A percentile compares a stretch with the other conserved stretches of the same genome.
Evolutionary conservation across 1,284 basidiomycete genomes (phyloP).

Genomic region (Microbotryum lychnidis-dioicae): DNA sequence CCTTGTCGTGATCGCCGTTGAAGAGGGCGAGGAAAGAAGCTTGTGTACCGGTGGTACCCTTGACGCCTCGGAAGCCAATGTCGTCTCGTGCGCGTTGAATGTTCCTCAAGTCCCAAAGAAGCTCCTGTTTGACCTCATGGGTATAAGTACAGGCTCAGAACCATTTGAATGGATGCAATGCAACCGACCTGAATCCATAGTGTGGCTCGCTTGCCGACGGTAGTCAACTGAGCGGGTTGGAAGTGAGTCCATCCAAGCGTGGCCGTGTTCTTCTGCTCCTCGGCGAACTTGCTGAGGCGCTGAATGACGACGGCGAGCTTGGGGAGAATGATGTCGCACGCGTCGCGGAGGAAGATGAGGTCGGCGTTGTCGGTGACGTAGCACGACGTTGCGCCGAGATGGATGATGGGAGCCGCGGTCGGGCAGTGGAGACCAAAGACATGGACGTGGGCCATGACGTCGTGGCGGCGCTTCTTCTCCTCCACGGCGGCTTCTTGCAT

Average conservation of each 20-base stretch:
- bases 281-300: conserved; percentile 70
- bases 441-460: conserved; percentile 99
- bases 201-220: conserved; percentile 97
- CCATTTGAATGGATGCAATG: conserved; percentile 1
- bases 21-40: conserved; percentile 92
- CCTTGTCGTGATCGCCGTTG: conserved; percentile 89
- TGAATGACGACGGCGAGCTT: conserved; percentile 86
- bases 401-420: conserved; percentile 93
- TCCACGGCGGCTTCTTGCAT: conserved; percentile 86
- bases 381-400: conserved; percentile 94
- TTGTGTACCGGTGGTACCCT: conserved; percentile 98
- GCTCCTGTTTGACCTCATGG: conserved; percentile 52
- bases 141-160: background rate
- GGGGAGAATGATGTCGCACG: conserved; percentile 71
- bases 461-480: conserved; percentile 96
- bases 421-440: conserved; percentile 88
- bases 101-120: conserved; percentile 94
- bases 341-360: conserved; percentile 88
- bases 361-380: conserved; percentile 99
- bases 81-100: conserved; percentile 84
- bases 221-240: conserved; percentile 96
- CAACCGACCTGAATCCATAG: conserved; percentile 79
- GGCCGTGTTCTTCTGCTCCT: conserved; percentile 44
- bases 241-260: conserved; percentile 94
- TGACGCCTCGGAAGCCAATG: conserved; percentile 94